phyloP scores from a whole-genome alignment of 768 basidiomycete genomes.

The Leccinum longicurvipes region DNA sequence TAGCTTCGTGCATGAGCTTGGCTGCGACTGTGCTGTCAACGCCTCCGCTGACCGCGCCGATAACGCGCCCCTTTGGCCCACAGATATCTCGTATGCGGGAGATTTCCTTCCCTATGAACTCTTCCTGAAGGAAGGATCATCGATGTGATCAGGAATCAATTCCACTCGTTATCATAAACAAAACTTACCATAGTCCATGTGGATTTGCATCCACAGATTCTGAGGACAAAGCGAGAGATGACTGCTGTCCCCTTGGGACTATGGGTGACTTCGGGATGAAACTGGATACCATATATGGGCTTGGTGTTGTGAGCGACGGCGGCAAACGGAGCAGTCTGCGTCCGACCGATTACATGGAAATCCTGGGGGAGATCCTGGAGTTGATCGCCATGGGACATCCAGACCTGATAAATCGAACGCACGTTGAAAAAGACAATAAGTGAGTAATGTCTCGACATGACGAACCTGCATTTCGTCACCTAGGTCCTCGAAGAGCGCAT shows the following conservation, averaged over 20 bases:
- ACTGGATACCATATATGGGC: conserved; percentile 94
- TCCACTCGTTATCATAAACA: conserved; percentile 3
- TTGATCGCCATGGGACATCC: conserved; percentile 99
- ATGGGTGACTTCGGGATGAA: conserved; percentile 98
- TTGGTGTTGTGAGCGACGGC: conserved; percentile 90
- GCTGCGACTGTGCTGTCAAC: conserved; percentile 98
- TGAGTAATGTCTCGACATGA: neutral
- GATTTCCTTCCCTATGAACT: conserved; percentile 97
- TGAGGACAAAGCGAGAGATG: conserved; percentile 77
- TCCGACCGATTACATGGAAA: conserved; percentile 87
- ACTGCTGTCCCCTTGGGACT: conserved; percentile 86
- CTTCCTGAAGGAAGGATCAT: conserved; percentile 54
- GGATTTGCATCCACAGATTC: conserved; percentile 75
- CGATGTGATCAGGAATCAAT: neutral
- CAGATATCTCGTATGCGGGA: conserved; percentile 91
- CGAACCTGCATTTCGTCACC: conserved; percentile 87
- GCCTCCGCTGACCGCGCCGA: conserved; percentile 96
- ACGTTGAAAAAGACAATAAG: neutral
- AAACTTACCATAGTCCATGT: conserved; percentile 90
- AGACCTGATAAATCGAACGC: conserved; percentile 63
- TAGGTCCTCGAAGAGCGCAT: conserved; percentile 81
- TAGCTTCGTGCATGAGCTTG: conserved; percentile 99
- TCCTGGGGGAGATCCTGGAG: conserved; percentile 74
- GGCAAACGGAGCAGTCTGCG: conserved; percentile 84
- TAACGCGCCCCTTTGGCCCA: conserved; percentile 91